These are phyloP conservation scores for Plasmodium berghei DNA, from an alignment of 169 alveolate species.

Conservation along the genomic window DNA sequence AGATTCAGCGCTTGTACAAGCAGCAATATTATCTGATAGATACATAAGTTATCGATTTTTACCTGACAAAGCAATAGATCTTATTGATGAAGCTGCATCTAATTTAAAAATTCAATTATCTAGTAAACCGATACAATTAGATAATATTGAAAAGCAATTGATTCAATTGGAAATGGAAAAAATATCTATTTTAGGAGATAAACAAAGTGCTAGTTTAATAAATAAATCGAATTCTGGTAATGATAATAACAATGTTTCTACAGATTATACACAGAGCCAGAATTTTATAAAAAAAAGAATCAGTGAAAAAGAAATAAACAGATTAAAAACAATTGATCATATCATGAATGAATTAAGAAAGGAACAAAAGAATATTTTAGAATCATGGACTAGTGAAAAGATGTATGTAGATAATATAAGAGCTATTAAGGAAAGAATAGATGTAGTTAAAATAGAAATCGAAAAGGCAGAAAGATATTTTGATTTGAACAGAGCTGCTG, in stretches of 20 bases:
- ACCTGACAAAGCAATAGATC: constrained; percentile 91
- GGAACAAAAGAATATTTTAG: constrained; percentile 79
- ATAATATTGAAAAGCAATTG: constrained; percentile 86
- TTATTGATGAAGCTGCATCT: constrained; percentile 92
- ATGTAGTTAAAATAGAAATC: constrained; percentile 87
- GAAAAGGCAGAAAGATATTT: constrained; percentile 89
- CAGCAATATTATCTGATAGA: constrained; percentile 89
- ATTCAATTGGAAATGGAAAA: constrained; percentile 90
- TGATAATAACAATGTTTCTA: constrained; percentile 4
- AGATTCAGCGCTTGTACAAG: constrained; percentile 91
- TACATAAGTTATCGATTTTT: constrained; percentile 83
- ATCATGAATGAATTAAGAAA: constrained; percentile 72
- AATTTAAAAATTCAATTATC: constrained; percentile 87
- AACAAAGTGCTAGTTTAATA: constrained; percentile 41
- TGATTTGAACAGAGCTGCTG: constrained; percentile 91
- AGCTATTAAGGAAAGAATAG: constrained; percentile 85
- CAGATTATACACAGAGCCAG: constrained; percentile 21
- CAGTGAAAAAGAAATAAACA: constrained; percentile 58
- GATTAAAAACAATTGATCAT: constrained; percentile 78
- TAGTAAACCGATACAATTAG: constrained; percentile 89
- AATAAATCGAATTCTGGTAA: constrained; percentile 1
- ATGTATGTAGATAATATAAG: constrained; percentile 85
- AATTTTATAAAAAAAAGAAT: constrained; percentile 37
- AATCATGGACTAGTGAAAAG: constrained; percentile 86
- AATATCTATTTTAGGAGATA: constrained; percentile 82